These are phyloP conservation scores for Penicillium verrucosum DNA, from an alignment of 2,329 filamentous ascomycete genomes.

Conservation along the genomic window DNA sequence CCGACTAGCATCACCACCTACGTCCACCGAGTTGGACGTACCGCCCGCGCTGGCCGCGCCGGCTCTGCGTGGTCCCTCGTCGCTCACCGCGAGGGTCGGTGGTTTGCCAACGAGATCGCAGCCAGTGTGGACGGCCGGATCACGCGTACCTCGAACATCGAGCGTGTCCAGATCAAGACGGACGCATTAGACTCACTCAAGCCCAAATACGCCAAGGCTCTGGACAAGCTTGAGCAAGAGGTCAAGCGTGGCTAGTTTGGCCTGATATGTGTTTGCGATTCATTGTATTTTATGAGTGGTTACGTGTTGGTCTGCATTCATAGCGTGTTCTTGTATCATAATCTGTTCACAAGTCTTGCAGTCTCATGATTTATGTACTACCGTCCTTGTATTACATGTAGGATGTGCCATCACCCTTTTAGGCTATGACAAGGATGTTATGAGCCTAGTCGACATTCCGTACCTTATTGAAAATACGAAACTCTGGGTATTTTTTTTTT, in stretches of 20 bases:
- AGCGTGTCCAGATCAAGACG: constrained; percentile 32
- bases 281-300: constrained; percentile 2
- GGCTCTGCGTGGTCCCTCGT: constrained; percentile 87
- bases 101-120: constrained; percentile 87
- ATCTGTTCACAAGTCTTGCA: not conserved
- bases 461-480: not conserved
- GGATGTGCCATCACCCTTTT: not conserved
- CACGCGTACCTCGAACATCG: constrained; percentile 27
- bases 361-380: not conserved
- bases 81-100: constrained; percentile 75
- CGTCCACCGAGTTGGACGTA: constrained; percentile 87
- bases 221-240: constrained; percentile 39
- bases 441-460: not conserved
- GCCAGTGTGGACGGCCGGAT: constrained; percentile 41
- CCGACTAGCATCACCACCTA: constrained; percentile 78
- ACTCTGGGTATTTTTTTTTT: not conserved
- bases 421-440: not conserved
- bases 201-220: constrained; percentile 32
- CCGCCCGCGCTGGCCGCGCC: constrained; percentile 71
- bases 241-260: constrained; percentile 23
- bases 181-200: constrained; percentile 29
- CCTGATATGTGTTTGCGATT: not conserved
- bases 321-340: constrained; percentile 9
- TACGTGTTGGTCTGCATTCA: constrained; percentile 3
- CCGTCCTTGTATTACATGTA: not conserved